Base-by-base conservation (phyloP, 768 basidiomycete genomes). In the Collybia mongolica region DNA sequence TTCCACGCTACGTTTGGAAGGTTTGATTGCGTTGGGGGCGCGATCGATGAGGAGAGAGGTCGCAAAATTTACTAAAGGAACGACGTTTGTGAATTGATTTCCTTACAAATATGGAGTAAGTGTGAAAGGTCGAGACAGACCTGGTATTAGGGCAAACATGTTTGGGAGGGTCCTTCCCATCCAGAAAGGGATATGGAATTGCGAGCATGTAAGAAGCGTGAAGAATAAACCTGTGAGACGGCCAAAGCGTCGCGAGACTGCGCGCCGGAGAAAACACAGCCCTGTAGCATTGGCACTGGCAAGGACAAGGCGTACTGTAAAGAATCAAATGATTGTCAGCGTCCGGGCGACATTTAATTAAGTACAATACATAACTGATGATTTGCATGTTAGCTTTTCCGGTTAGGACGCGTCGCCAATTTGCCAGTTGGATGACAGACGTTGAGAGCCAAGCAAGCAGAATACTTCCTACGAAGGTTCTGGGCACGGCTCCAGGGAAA, bases 181-280 rank as follows among this genome's bases (percentile, higher is more conserved):
- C 86, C 93, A 98, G 65, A 92, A 99, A 6, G 86, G 85, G 5
- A 95, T 62, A 63, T 98, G 97, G 62, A 97, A 98, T 61, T 96
- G 93, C 0, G 86, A 82, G 55, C 82, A 76, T 3, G 83, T 83
- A n/a, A 97, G 63, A 0, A 94, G 54, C 1, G 79, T 66, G 63
- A 86, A 96, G 58, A 81, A 74, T 14, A 76, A 59, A 12, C 82
- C 73, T 0, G 84, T 76, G 2, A 65, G 62, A 1, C 71, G 65
- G 14, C 90, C 92, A 56, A 86, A 96, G 17, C 87, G 81, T 9
- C 67, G 66, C 0, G 77, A 71, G 1, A 90, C 75, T 1, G 84
- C 81, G 36, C 81, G 78, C 39, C 85, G 75, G 19, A 98, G 64
- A 39, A 84, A 72, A 48, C 77, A 74, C 28, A 98, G 73, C 0